These are phyloP conservation scores for Furcasterigmium sp. DNA, from an alignment of 2,329 filamentous ascomycete species.

Conservation along the genomic window DNA sequence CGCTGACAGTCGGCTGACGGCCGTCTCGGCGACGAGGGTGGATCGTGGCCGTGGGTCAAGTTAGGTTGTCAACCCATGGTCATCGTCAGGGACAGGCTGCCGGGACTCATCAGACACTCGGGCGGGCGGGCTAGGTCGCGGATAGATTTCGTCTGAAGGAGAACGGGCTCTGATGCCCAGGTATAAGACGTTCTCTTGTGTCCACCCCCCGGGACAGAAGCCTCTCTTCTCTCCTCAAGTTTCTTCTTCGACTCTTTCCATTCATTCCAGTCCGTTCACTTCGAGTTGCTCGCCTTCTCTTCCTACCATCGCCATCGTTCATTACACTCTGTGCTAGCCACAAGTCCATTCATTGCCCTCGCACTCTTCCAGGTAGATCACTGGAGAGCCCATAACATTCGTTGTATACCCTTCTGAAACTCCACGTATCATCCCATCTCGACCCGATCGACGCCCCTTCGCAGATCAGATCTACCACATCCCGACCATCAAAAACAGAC, in stretches of 20 bases:
- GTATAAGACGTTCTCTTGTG: background rate
- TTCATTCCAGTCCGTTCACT: conserved; percentile 12
- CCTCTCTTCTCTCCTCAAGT: background rate
- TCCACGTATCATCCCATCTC: background rate
- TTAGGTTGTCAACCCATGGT: too few relatives aligned
- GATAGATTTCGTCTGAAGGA: background rate
- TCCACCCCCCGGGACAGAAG: background rate
- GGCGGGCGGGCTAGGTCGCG: background rate
- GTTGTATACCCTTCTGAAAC: background rate
- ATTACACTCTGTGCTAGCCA: conserved; percentile 11
- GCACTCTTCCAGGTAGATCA: conserved; percentile 5
- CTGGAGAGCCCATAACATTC: conserved; percentile 5
- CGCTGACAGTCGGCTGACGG: too few relatives aligned
- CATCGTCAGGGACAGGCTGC: too few relatives aligned
- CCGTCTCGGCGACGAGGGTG: too few relatives aligned
- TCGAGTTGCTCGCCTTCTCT: conserved; percentile 7
- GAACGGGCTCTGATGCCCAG: background rate
- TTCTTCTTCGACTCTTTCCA: conserved; percentile 9
- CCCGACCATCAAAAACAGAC: background rate
- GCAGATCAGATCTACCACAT: background rate
- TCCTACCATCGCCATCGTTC: conserved; percentile 1
- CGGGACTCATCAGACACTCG: too few relatives aligned
- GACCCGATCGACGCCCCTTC: background rate
- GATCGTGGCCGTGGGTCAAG: too few relatives aligned
- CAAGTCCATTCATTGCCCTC: conserved; percentile 11